phyloP scores from a whole-genome alignment of 768 basidiomycete genomes.

The Phlegmacium glaucopus region DNA sequence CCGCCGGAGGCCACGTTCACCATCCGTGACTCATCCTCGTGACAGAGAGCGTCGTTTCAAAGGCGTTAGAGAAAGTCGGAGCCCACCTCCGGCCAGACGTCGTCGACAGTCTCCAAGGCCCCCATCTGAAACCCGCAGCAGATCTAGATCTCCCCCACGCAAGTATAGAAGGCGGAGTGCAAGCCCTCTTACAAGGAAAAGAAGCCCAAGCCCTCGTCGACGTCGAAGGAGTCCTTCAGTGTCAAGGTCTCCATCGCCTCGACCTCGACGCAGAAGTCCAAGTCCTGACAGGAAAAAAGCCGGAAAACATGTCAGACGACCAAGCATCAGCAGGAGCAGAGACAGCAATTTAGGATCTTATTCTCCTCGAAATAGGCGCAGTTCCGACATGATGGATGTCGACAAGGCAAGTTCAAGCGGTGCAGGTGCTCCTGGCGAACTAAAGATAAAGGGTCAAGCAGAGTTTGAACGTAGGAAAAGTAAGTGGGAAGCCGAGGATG shows the following conservation, averaged over 20 bases:
- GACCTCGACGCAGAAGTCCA: conserved; percentile 27
- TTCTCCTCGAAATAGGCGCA: conserved; percentile 7
- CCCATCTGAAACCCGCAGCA: conserved; percentile 31
- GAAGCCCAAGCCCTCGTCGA: conserved; percentile 11
- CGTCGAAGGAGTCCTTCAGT: conserved; percentile 22
- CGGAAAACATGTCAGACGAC: conserved; percentile 13
- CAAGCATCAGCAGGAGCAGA: conserved; percentile 29
- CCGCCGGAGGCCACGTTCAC: conserved; percentile 40
- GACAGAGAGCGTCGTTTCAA: conserved; percentile 31
- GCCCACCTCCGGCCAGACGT: conserved; percentile 45
- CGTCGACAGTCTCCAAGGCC: conserved; percentile 39
- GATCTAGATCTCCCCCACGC: conserved; percentile 40
- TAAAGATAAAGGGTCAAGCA: conserved; percentile 77
- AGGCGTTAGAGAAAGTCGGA: conserved; percentile 43
- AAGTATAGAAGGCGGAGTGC: conserved; percentile 44
- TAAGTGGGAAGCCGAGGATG: conserved; percentile 46
- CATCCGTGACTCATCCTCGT: conserved; percentile 48
- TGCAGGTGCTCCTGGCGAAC: conserved; percentile 33
- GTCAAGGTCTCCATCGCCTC: conserved; percentile 30
- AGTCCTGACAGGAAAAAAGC: conserved; percentile 17
- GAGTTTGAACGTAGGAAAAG: conserved; percentile 50
- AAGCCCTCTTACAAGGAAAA: conserved; percentile 11
- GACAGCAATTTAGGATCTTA: conserved; percentile 17
- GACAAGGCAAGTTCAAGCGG: conserved; percentile 25
- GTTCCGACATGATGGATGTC: conserved; percentile 33